These are phyloP conservation scores for Ganoderma lingzhi DNA, from an alignment of 1,284 basidiomycete genomes.

Conservation along the genomic window DNA sequence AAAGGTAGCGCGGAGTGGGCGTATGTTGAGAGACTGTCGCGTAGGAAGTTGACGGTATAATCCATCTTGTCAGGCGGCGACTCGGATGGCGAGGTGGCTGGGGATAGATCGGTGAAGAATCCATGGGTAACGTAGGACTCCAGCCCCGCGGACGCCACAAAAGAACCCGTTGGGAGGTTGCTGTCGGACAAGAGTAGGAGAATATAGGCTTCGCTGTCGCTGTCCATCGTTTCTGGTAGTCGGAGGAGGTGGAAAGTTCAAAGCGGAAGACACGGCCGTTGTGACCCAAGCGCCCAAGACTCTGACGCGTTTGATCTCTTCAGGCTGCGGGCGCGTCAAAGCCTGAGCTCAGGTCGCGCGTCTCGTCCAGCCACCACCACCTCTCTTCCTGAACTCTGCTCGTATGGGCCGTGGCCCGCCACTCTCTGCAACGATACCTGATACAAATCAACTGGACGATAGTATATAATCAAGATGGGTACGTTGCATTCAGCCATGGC, in stretches of 20 bases:
- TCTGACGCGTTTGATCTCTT: conserved; percentile 18
- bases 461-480: conserved; percentile 28
- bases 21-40: conserved; percentile 78
- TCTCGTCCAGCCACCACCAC: conserved; percentile 24
- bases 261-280: conserved; percentile 23
- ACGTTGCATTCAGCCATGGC: conserved; percentile 6
- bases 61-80: conserved; percentile 42
- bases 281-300: conserved; percentile 18
- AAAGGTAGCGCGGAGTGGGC: conserved; percentile 80
- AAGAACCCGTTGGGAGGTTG: conserved; percentile 85
- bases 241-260: conserved; percentile 15
- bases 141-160: conserved; percentile 92
- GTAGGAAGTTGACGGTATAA: conserved; percentile 67
- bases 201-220: conserved; percentile 65
- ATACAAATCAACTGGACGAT: conserved; percentile 5
- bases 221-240: conserved; percentile 33
- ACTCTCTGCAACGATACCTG: conserved; percentile 9
- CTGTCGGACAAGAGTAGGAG: conserved; percentile 81
- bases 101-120: conserved; percentile 53
- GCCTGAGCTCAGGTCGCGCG: conserved; percentile 20
- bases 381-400: conserved; percentile 13
- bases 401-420: conserved; percentile 21
- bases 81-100: conserved; percentile 36
- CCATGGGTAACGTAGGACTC: conserved; percentile 93
- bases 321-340: conserved; percentile 16